These are phyloP conservation scores for Caulochytrium protostelioides DNA, from an alignment of 371 early-diverging fungal species.

Conservation along the genomic window DNA sequence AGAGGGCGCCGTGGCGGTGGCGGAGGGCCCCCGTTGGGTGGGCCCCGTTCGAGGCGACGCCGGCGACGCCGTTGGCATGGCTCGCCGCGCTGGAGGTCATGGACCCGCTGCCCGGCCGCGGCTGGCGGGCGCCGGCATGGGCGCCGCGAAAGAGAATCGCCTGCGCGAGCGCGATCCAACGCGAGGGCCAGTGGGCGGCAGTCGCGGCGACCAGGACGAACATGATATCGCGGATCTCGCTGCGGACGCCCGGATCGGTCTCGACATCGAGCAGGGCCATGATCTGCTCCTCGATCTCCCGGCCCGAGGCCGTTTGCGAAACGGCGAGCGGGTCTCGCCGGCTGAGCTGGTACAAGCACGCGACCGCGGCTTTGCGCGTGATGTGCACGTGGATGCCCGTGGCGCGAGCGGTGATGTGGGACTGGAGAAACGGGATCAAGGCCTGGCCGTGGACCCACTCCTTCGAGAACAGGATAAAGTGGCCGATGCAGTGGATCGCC, in stretches of 20 bases:
- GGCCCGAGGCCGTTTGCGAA: constrained; percentile 17
- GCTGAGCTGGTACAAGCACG: constrained; percentile 65
- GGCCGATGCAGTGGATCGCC: constrained; percentile 67
- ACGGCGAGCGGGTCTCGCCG: constrained; percentile 55
- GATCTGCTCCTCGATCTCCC: constrained; percentile 50
- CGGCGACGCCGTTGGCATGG: constrained; percentile 1
- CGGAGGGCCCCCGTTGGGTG: no score
- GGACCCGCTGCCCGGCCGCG: constrained; percentile 4
- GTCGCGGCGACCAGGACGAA: constrained; percentile 45
- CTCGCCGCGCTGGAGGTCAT: constrained; percentile 5
- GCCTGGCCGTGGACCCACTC: constrained; percentile 39
- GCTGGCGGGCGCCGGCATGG: constrained; percentile 25
- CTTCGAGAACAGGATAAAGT: constrained; percentile 73
- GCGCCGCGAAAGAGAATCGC: constrained; percentile 51
- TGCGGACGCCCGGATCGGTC: constrained; percentile 40
- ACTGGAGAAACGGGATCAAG: constrained; percentile 55
- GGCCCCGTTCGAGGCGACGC: neutral
- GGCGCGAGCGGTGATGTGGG: constrained; percentile 22
- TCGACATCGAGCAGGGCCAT: constrained; percentile 56
- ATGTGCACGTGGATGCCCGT: constrained; percentile 39
- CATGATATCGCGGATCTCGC: constrained; percentile 65
- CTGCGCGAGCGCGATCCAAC: constrained; percentile 67
- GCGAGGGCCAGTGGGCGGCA: constrained; percentile 44
- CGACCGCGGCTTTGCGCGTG: constrained; percentile 49
- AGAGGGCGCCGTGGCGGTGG: no score